phyloP scores from a whole-genome alignment of 345 rosid genomes.

The Gynandropsis gynandra region DNA sequence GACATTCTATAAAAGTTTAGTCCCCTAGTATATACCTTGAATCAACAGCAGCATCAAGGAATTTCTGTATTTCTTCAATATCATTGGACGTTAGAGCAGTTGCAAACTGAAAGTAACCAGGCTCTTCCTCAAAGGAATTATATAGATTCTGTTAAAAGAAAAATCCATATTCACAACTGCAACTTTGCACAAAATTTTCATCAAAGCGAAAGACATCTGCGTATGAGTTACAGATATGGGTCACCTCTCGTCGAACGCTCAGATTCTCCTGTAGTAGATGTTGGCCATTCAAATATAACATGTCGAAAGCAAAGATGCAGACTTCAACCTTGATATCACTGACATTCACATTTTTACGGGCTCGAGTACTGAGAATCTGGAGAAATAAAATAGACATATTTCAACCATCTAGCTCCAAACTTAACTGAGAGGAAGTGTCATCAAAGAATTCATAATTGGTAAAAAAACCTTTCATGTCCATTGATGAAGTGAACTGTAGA shows the following conservation, averaged over 20 bases:
- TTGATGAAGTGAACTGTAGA: neutral
- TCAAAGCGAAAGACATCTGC: neutral
- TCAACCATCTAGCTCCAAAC: neutral
- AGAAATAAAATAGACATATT: constrained; percentile 3
- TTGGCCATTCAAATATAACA: constrained; percentile 69
- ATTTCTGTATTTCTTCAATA: constrained; percentile 83
- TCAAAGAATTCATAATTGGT: constrained; percentile 2
- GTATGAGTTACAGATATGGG: constrained; percentile 5
- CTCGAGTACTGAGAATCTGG: constrained; percentile 75
- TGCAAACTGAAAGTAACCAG: constrained; percentile 83
- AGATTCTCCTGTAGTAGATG: constrained; percentile 75
- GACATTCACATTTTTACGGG: constrained; percentile 75
- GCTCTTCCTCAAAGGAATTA: constrained; percentile 70
- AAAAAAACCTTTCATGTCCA: constrained; percentile 2
- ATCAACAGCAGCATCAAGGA: constrained; percentile 81
- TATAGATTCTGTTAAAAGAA: constrained; percentile 55
- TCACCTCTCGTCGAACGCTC: constrained; percentile 73
- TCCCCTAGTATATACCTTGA: constrained; percentile 65
- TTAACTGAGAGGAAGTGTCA: neutral
- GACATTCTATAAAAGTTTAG: no score
- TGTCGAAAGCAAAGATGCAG: constrained; percentile 88
- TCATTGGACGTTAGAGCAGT: constrained; percentile 77
- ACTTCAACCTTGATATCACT: constrained; percentile 88
- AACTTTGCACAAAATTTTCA: neutral
- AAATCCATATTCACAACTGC: constrained; percentile 1